Evolutionary conservation across 2,329 filamentous ascomycete species (phyloP).

Genomic region (Diplodia mutila): DNA sequence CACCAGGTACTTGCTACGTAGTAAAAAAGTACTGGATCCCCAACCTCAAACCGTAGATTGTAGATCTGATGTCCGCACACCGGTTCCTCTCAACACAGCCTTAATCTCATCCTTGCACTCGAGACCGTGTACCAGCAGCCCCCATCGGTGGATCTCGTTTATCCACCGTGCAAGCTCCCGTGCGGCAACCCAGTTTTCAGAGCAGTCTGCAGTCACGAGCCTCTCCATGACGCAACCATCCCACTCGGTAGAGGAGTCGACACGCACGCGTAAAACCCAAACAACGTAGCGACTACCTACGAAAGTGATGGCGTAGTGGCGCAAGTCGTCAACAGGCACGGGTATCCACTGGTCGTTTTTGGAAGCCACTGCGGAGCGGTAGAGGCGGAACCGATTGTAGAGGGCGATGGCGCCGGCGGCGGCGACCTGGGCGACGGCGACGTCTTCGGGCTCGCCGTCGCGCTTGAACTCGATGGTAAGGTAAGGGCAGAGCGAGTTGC

Average conservation of each 20-base stretch:
- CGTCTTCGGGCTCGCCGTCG: constrained; percentile 30
- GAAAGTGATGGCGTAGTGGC: constrained; percentile 24
- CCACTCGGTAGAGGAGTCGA: neutral
- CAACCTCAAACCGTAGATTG: neutral
- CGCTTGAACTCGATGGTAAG: constrained; percentile 26
- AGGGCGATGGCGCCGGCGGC: constrained; percentile 20
- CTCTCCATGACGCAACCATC: constrained; percentile 11
- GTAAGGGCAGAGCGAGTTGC: constrained; percentile 19
- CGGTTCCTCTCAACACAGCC: neutral
- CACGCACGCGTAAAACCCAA: constrained; percentile 30
- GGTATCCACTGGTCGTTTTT: neutral
- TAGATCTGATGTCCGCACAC: neutral
- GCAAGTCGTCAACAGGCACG: neutral
- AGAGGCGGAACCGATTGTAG: constrained; percentile 20
- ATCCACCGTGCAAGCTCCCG: too few species aligned
- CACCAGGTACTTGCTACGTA: too few species aligned
- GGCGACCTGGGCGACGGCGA: constrained; percentile 6
- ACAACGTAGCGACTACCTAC: constrained; percentile 32
- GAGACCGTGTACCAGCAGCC: constrained; percentile 25
- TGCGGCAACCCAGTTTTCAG: constrained; percentile 28
- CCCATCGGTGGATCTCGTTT: constrained; percentile 26
- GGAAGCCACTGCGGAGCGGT: constrained; percentile 18
- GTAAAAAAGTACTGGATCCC: too few species aligned
- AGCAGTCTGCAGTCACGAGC: constrained; percentile 33
- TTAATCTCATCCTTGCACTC: constrained; percentile 26